Percentiles rank a stretch among this genome's conserved stretches.
Evolutionary conservation across 1,139 yeast genomes (phyloP).

Genomic region (Debaryomycetaceae sp.): DNA sequence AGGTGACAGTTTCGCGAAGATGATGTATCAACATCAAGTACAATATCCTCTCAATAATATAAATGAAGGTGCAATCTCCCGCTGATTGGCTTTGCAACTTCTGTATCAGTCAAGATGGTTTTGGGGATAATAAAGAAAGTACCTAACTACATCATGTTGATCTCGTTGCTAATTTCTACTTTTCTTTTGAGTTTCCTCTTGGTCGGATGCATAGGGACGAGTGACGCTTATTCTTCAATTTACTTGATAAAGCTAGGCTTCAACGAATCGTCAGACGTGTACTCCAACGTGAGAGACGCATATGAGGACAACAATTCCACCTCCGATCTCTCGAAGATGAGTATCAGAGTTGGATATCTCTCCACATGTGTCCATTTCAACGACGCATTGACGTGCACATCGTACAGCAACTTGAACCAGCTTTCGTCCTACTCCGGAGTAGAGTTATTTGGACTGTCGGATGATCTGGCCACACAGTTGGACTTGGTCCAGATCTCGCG

Average conservation of each 20-base stretch:
- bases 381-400: slow-evolving; percentile 28
- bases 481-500: slow-evolving; percentile 41
- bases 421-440: slow-evolving; percentile 25
- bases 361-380: slow-evolving; percentile 43
- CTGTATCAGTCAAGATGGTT: slow-evolving; percentile 1
- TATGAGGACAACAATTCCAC: slow-evolving; percentile 19
- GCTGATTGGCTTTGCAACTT: too few relatives aligned
- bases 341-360: slow-evolving; percentile 48
- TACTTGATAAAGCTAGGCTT: slow-evolving; percentile 45
- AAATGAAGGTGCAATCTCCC: too few relatives aligned
- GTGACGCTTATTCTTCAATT: slow-evolving; percentile 40
- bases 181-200: slow-evolving; percentile 49
- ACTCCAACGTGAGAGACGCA: slow-evolving; percentile 28
- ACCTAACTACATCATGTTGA: slow-evolving; percentile 11
- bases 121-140: slow-evolving; percentile 2
- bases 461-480: slow-evolving; percentile 20
- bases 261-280: slow-evolving; percentile 39
- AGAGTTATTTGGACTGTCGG: slow-evolving; percentile 11
- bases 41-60: too few relatives aligned
- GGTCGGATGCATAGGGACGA: slow-evolving; percentile 45
- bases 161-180: slow-evolving; percentile 33
- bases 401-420: slow-evolving; percentile 20
- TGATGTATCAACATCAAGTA: neutral
- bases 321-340: slow-evolving; percentile 25
- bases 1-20: neutral